Evolutionary conservation across 78 protist species (phyloP), one percentile per base, ranked within the genome.

Genomic region (Goniomonas avonlea): DNA sequence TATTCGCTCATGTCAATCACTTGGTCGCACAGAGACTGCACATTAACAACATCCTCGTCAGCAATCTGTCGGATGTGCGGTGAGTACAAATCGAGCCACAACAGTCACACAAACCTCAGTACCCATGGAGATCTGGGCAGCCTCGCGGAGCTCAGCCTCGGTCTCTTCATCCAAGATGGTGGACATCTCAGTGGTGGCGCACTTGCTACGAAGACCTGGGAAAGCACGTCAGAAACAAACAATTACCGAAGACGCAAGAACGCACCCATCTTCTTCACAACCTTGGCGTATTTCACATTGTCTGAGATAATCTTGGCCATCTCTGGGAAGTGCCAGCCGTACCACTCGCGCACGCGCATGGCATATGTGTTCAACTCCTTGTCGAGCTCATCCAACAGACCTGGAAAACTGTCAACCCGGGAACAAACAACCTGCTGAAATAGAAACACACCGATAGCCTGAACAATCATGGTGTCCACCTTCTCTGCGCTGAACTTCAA

Each of bases 331-430:
- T 94, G 98, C 29, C 17, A 93, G 9, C 96, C 97, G 86, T 93
- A 97, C 98, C 98, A 97, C 78, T 97, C 99, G 68, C 94, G 86
- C 71, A 91, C 95, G 58, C 99, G 89, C 99, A 96, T 96, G 35
- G 90, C 89, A 73, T 93, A 95, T 63, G 91, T 94, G 94, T 97
- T 97, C 77, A 95, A 84, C 80, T 97, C 98, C 86, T 94, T 95
- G 89, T 94, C 97, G 23, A 95, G 60, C n/a, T 97, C 98, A 21
- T 97, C 98, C 25, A 95, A 85, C 48, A 97, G 89, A 0, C 89
- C 91, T 85, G 77, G 18, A 13, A 27, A 1, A 0, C 77, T 0
- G n/a, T 2, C 27, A 13, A 4, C 3, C 8, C 7, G 4, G 17
- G 11, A n/a, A 7, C 31, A n/a, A 17, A 5, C n/a, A n/a, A n/a